Base-by-base conservation (phyloP, 345 rosid genomes). In the Acer saccharum region DNA sequence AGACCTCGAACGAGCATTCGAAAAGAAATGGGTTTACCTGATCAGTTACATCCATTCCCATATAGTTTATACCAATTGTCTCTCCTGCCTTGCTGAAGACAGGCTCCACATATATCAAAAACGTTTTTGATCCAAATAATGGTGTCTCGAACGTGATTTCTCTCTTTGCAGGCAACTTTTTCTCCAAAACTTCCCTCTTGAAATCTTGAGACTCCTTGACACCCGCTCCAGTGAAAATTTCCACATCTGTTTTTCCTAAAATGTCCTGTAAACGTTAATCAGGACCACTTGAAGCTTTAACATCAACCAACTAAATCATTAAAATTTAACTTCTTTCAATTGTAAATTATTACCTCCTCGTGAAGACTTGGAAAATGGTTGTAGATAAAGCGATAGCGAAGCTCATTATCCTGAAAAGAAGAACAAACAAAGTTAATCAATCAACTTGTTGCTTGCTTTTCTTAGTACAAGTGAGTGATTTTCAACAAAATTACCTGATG, bases 31-130 rank as follows among this genome's bases (percentile, higher is more conserved):
- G 46, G 27, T 70, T 65, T 75, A 94, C 98, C 98, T 95, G 99
- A 80, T 95, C 99, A 63, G 98, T 90, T 48, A 93, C 88, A 67
- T 95, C 99, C 99, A 95, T 95, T 71, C 99, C 99, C 95, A 95
- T 92, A 58, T 93, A 95, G 71, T 95, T 95, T 63, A 95, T 86
- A 69, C 99, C 99, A 76, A 95, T 95, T 10, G 92, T 93, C 77
- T 93, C 98, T 18, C 88, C 85, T 70, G 93, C 81, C 83, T 93
- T 95, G 90, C 90, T 93, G 62, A 89, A 92, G 68, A 95, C 99
- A 52, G 99, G 99, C 72, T 92, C 95, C 23, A 95, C 99, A 46
- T 88, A 90, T 54, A 95, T 93, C 86, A 95, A 83, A 81, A 95
- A 95, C 6, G 98, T 95, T 85, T 93, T 95, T 23, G 86, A 84